phyloP scores from a whole-genome alignment of 2,329 filamentous ascomycete species.

The Basipetospora chlamydospora region DNA sequence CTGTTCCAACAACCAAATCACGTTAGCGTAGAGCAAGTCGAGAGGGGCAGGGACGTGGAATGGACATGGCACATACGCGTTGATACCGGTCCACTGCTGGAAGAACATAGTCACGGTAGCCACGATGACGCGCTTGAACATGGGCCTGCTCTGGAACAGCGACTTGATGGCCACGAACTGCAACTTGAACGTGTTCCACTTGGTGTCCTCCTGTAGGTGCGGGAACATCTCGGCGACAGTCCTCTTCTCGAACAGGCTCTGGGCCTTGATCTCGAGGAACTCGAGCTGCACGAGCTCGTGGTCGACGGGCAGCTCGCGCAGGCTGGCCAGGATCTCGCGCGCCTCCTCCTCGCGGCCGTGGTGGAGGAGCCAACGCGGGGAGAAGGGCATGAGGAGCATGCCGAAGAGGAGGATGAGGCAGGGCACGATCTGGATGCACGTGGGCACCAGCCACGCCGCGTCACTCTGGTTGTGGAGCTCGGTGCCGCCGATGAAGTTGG shows the following conservation, averaged over 20 bases:
- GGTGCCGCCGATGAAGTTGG: slow-evolving; percentile 50
- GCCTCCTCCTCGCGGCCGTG: slow-evolving; percentile 56
- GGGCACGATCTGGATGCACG: slow-evolving; percentile 56
- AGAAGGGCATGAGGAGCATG: slow-evolving; percentile 71
- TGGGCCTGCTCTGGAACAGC: slow-evolving; percentile 49
- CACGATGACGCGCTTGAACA: slow-evolving; percentile 52
- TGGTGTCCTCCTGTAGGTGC: slow-evolving; percentile 41
- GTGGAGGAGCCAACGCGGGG: slow-evolving; percentile 60
- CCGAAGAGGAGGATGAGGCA: slow-evolving; percentile 51
- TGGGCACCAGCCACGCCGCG: slow-evolving; percentile 59
- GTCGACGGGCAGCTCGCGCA: slow-evolving; percentile 46
- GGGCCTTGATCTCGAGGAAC: slow-evolving; percentile 71
- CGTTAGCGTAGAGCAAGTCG: background rate
- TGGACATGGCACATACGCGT: slow-evolving; percentile 2
- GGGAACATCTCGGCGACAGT: slow-evolving; percentile 55
- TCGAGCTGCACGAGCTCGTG: slow-evolving; percentile 60
- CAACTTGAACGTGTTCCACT: slow-evolving; percentile 50
- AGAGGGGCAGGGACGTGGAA: background rate
- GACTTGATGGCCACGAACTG: slow-evolving; percentile 54
- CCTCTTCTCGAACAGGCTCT: slow-evolving; percentile 63
- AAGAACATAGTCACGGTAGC: slow-evolving; percentile 50
- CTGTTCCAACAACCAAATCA: slow-evolving; percentile 30
- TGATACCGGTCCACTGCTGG: slow-evolving; percentile 20
- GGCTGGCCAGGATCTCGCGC: slow-evolving; percentile 42
- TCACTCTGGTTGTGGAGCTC: slow-evolving; percentile 36